phyloP scores from a whole-genome alignment of 2,329 filamentous ascomycete species.

The Hirsutella minnesotensis region DNA sequence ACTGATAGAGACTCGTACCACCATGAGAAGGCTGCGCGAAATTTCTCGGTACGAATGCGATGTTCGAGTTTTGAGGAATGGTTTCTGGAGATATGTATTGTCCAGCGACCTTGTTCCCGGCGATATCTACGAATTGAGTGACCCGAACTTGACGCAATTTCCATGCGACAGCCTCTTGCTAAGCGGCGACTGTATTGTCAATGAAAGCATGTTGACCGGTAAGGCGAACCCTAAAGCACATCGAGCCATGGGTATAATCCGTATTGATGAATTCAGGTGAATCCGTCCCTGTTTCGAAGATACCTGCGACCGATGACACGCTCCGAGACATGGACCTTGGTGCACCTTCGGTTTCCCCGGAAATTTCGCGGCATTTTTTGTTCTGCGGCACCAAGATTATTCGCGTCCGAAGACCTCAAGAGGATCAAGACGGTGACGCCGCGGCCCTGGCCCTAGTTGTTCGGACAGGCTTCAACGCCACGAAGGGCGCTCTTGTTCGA shows the following conservation, averaged over 20 bases:
- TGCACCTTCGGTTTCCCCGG: conserved; percentile 70
- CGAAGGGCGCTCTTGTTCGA: conserved; percentile 86
- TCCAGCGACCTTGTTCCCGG: conserved; percentile 87
- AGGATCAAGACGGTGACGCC: conserved; percentile 74
- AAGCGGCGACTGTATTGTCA: conserved; percentile 93
- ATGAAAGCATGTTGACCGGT: conserved; percentile 93
- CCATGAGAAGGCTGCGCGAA: conserved; percentile 80
- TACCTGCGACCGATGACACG: conserved; percentile 69
- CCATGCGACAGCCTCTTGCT: conserved; percentile 87
- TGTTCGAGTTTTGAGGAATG: conserved; percentile 81
- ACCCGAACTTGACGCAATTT: conserved; percentile 77
- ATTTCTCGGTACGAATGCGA: conserved; percentile 94
- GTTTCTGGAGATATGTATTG: conserved; percentile 85
- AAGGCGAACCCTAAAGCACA: too few relatives aligned
- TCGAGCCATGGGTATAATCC: too few relatives aligned
- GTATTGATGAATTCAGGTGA: conserved; percentile 44
- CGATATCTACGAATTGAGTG: conserved; percentile 93
- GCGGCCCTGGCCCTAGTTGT: conserved; percentile 87
- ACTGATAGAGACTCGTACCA: conserved; percentile 80
- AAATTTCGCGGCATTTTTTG: conserved; percentile 78
- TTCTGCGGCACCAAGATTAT: conserved; percentile 96
- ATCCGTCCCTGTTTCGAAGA: conserved; percentile 92
- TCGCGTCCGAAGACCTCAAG: conserved; percentile 76
- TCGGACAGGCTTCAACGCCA: conserved; percentile 92
- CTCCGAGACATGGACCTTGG: conserved; percentile 65